Evolutionary conservation across 495 filamentous ascomycete species (phyloP).

Genomic region (Podospora bellae-mahoneyi): DNA sequence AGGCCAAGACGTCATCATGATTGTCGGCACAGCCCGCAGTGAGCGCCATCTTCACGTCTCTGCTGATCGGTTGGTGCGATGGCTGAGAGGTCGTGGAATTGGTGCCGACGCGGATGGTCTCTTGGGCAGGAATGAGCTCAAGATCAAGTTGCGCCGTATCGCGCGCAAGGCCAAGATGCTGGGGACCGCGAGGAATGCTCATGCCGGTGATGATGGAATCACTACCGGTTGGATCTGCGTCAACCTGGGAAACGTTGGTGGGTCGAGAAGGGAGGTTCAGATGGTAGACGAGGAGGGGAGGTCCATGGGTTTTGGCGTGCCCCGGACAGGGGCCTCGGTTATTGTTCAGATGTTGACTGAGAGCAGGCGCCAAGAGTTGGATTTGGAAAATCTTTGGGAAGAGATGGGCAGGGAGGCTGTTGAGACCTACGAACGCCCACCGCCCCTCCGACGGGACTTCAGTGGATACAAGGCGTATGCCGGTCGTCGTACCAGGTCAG

Average conservation of each 20-base stretch:
- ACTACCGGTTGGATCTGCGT: constrained; percentile 95
- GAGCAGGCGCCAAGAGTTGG: constrained; percentile 75
- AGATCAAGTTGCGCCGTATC: constrained; percentile 76
- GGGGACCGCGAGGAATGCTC: constrained; percentile 48
- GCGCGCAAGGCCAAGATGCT: constrained; percentile 74
- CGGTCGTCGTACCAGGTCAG: neutral
- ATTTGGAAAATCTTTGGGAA: constrained; percentile 78
- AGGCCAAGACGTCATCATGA: constrained; percentile 84
- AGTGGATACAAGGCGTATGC: neutral
- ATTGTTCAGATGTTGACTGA: constrained; percentile 91
- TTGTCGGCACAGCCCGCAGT: constrained; percentile 87
- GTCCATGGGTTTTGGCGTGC: constrained; percentile 74
- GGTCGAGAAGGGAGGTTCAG: constrained; percentile 40
- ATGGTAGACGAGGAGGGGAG: constrained; percentile 43
- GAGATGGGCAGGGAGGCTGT: constrained; percentile 28
- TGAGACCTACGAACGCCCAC: constrained; percentile 13
- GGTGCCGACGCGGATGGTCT: constrained; percentile 79
- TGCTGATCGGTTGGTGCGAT: constrained; percentile 82
- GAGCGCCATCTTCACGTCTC: constrained; percentile 92
- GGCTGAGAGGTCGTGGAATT: constrained; percentile 72
- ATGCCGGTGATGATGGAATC: constrained; percentile 70
- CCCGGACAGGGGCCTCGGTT: constrained; percentile 53
- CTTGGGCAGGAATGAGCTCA: constrained; percentile 85
- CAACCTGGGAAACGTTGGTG: constrained; percentile 70
- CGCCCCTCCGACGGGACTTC: neutral